These are phyloP conservation scores for Yamadazyma diddensiae DNA, from an alignment of 1,139 yeast species.

Conservation along the genomic window DNA sequence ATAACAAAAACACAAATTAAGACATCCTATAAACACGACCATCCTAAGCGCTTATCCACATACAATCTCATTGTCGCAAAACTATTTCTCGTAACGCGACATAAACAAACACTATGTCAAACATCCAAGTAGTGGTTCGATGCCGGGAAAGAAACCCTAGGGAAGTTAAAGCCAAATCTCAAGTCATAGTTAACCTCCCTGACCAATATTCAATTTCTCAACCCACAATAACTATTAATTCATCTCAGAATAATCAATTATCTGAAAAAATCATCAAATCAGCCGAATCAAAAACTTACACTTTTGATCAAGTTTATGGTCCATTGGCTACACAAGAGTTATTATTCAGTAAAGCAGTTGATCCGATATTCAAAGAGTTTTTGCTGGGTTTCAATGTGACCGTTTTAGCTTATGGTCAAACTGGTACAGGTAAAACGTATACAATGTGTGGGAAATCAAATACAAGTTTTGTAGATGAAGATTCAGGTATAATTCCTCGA, in stretches of 20 bases:
- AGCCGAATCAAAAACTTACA: constrained; percentile 46
- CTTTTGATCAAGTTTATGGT: constrained; percentile 74
- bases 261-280: constrained; percentile 16
- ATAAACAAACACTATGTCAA: constrained; percentile 25
- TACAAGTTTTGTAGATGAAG: constrained; percentile 18
- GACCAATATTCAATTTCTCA: constrained; percentile 37
- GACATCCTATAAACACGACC: no score
- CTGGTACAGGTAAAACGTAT: constrained; percentile 86
- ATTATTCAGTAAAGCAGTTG: constrained; percentile 60
- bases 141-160: constrained; percentile 79
- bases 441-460: constrained; percentile 72
- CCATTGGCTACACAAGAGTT: constrained; percentile 63
- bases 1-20: no score
- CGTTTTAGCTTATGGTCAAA: constrained; percentile 83
- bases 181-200: constrained; percentile 64
- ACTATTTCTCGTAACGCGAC: constrained; percentile 6
- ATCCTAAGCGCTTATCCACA: no score
- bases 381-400: constrained; percentile 74
- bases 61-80: no score
- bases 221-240: constrained; percentile 39
- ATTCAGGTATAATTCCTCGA: constrained; percentile 70
- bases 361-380: constrained; percentile 63
- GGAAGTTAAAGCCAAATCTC: constrained; percentile 69
- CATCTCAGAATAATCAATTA: constrained; percentile 16
- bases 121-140: constrained; percentile 82